These are phyloP conservation scores for Eimeria brunetti DNA, from an alignment of 169 alveolate species.

Conservation along the genomic window DNA sequence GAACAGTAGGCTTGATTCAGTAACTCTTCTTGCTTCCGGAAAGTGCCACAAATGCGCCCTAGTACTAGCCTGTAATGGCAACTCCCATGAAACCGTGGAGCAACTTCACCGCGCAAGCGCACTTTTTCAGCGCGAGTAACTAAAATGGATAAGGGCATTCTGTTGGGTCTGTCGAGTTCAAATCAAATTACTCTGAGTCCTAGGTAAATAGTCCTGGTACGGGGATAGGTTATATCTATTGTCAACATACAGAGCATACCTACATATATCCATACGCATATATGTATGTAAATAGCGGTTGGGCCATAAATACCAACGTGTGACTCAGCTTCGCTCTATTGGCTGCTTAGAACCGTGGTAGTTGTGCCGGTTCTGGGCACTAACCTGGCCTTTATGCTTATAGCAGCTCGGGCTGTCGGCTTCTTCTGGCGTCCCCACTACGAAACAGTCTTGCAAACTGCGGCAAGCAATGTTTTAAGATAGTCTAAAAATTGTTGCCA, in stretches of 20 bases:
- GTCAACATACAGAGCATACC: too few relatives aligned
- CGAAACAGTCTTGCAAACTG: neutral
- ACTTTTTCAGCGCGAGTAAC: neutral
- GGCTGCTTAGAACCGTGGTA: neutral
- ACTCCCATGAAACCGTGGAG: neutral
- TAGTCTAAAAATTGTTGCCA: neutral
- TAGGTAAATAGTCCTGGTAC: neutral
- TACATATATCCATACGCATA: neutral
- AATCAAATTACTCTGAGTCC: neutral
- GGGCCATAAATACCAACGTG: neutral
- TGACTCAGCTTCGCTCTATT: neutral
- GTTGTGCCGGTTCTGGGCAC: neutral
- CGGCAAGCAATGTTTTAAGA: neutral
- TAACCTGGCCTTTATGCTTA: neutral
- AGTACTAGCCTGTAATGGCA: neutral
- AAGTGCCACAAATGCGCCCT: neutral
- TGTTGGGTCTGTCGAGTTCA: neutral
- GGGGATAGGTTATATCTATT: neutral
- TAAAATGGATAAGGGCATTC: neutral
- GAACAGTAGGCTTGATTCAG: neutral
- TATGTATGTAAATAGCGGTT: neutral
- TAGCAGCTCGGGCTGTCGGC: neutral
- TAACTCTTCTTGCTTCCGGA: neutral
- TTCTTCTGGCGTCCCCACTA: neutral
- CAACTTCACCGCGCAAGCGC: neutral